phyloP scores from a whole-genome alignment of 805 yeast species.

The Cyberlindnera misumaiensis region DNA sequence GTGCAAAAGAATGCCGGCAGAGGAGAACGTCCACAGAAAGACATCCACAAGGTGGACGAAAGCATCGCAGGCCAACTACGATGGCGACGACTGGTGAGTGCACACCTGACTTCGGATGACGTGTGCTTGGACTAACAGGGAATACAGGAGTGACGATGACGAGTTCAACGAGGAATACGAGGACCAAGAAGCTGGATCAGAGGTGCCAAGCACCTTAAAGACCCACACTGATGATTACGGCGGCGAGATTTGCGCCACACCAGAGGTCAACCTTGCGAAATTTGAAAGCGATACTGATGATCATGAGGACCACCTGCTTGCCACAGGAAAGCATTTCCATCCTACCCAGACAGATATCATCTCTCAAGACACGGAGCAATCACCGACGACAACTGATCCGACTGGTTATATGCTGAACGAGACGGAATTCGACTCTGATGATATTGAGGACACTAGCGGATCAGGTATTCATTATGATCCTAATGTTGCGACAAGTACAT shows the following conservation, averaged over 20 bases:
- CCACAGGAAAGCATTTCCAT: no score
- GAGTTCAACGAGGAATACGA: conserved; percentile 6
- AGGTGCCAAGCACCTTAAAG: neutral
- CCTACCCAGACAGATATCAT: no score
- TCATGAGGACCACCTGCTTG: no score
- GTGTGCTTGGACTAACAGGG: conserved; percentile 7
- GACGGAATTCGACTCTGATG: conserved; percentile 1
- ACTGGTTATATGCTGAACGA: conserved; percentile 1
- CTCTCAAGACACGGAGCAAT: no score
- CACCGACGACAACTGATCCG: no score
- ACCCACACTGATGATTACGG: neutral
- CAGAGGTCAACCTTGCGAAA: neutral
- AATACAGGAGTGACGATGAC: conserved; percentile 16
- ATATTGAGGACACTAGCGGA: neutral
- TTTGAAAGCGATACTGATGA: no score
- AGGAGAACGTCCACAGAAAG: conserved; percentile 27
- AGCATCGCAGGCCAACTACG: conserved; percentile 33
- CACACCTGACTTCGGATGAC: no score
- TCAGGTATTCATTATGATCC: conserved; percentile 7
- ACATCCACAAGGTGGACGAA: conserved; percentile 36
- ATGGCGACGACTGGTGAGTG: conserved; percentile 35
- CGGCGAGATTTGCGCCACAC: neutral
- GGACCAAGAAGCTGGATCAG: neutral
- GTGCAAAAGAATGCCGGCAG: neutral
- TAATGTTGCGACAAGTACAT: conserved; percentile 10